Evolutionary conservation across 805 yeast genomes (phyloP), one percentile per base, ranked within the genome.

Genomic region (Blastobotrys terrestris): DNA sequence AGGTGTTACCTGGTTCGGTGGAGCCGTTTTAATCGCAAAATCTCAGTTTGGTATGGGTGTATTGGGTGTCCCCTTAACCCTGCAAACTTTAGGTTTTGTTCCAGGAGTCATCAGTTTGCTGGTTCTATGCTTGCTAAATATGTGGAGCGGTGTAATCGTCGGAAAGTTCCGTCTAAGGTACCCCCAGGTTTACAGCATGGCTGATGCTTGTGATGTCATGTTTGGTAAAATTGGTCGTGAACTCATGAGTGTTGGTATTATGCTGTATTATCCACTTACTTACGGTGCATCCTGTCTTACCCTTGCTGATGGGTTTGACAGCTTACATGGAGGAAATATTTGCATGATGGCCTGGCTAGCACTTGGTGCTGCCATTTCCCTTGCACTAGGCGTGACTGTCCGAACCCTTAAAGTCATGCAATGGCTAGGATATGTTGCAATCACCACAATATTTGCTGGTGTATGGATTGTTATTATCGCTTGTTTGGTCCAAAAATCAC

Each of bases 21-120:
- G 48, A 13, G 52, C 52, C 13, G 48, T 44, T 11, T 47, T 49
- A 11, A 49, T 49, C 44, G 44, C 48, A n/a, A 49, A 49, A 20
- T 18, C 48, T 3, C 52, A 49, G 18, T 43, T 49, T 16, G 52
- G 52, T 3, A 40, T 49, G 14, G 52, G 52, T 13, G 52, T 49
- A n/a, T 22, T 49, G 16, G 48, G 52, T 31, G 43, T 49, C 2
- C 52, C 52, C 4, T 21, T 31, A 39, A 49, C 52, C 7, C 44
- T 49, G n/a, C 31, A 44, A 47, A 42, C 48, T 13, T 15, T 49
- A 35, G 52, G 52, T 2, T 44, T 49, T 39, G 52, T 49, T 31
- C 52, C 52, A 8, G 52, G 52, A 2, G 20, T 49, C 14, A 31
- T 49, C 14, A 14, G 52, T 39, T 40, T 49, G 13, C 8, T 15